phyloP scores from a whole-genome alignment of 164 flowering plant species.

The Hamamelis virginiana region DNA sequence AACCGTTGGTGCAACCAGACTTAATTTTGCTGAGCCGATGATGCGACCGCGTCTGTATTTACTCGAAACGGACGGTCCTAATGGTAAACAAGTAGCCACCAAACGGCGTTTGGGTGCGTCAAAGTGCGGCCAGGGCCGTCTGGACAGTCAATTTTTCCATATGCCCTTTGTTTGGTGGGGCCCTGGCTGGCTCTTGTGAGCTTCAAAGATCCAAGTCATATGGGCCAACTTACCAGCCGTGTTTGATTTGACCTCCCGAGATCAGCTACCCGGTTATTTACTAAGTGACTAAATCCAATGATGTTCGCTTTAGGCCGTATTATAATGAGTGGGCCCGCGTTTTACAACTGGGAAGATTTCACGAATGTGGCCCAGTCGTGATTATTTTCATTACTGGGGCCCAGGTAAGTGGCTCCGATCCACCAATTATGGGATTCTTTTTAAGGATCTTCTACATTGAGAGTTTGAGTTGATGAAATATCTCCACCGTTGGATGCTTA shows the following conservation, averaged over 20 bases:
- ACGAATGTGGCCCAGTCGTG: too few relatives aligned
- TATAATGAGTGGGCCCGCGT: too few relatives aligned
- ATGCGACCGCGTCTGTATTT: background rate
- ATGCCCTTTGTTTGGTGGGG: background rate
- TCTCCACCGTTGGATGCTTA: too few relatives aligned
- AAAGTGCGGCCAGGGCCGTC: background rate
- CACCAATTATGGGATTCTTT: too few relatives aligned
- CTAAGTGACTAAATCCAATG: too few relatives aligned
- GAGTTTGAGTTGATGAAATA: too few relatives aligned
- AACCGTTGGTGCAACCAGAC: conserved; percentile 1
- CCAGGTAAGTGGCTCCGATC: too few relatives aligned
- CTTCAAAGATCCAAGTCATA: background rate
- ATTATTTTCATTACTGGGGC: too few relatives aligned
- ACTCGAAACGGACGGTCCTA: conserved; percentile 4
- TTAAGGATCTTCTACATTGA: too few relatives aligned
- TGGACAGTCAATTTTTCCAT: background rate
- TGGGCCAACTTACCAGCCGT: background rate
- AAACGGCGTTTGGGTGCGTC: background rate
- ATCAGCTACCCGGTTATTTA: too few relatives aligned
- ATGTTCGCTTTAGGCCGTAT: too few relatives aligned
- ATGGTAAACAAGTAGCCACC: background rate
- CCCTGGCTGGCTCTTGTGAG: background rate
- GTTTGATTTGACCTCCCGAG: background rate
- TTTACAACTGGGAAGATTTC: too few relatives aligned
- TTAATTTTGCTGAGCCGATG: background rate